phyloP scores from a whole-genome alignment of 2,329 filamentous ascomycete species.

The Colletotrichum sp. region DNA sequence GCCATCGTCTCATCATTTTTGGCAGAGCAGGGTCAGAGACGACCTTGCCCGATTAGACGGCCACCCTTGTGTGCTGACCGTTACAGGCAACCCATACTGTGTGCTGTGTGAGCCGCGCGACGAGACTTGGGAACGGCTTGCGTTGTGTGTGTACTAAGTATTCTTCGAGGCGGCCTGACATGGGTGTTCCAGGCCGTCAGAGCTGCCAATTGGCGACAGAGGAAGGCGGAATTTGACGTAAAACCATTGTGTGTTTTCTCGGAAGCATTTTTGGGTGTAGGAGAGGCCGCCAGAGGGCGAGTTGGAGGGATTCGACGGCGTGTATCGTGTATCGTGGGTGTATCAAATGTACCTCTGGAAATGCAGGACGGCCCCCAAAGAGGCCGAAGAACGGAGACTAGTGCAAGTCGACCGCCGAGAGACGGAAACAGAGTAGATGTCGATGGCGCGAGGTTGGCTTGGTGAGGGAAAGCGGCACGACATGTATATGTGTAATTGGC shows the following conservation, averaged over 20 bases:
- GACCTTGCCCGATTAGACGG: slow-evolving; percentile 2
- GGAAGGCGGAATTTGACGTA: not conserved
- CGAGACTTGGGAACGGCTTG: not conserved
- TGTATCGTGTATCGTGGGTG: slow-evolving; percentile 3
- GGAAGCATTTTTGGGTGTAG: not conserved
- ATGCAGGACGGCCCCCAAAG: not conserved
- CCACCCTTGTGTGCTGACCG: not conserved
- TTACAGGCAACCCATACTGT: not conserved
- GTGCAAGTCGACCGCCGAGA: not conserved
- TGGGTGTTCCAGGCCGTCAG: slow-evolving; percentile 1
- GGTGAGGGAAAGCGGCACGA: not conserved
- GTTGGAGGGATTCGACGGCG: slow-evolving; percentile 1
- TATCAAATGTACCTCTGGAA: not conserved
- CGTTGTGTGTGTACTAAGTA: not conserved
- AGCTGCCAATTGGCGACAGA: not conserved
- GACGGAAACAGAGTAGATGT: not conserved
- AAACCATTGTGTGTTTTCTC: not conserved
- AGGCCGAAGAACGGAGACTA: not conserved
- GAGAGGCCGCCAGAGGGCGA: not conserved
- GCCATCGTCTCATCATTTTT: slow-evolving; percentile 13
- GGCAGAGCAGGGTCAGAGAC: not conserved
- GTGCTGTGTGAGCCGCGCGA: not conserved
- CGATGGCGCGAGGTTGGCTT: not conserved
- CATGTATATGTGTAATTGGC: slow-evolving; percentile 1
- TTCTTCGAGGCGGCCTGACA: not conserved